Evolutionary conservation across 108 stramenopile species (phyloP), one percentile per base, ranked within the genome.

Genomic region (Nannochloropsis gaditana): DNA sequence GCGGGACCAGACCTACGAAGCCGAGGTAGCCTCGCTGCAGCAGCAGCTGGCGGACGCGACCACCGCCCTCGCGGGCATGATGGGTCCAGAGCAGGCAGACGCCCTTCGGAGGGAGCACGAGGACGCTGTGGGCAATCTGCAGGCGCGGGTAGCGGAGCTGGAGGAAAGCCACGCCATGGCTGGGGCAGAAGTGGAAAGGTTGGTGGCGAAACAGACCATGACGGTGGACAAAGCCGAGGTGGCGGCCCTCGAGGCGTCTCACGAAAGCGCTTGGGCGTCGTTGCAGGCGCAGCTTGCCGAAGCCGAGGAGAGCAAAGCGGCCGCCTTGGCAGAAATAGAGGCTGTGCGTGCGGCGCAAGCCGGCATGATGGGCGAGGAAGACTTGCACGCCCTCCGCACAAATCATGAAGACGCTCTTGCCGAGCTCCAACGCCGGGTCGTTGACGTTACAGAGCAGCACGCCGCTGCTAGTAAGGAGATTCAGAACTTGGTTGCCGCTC

Each of bases 101-200:
- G 80, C 45, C 17, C 81, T 82, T 5, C 11, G 47, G 11, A 47
- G 42, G 17, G 47, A 50, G 45, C 82, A 47, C 2, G 82, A 82
- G 42, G 9, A 42, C 17, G 82, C 45, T 15, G 42, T 86, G 2
- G 47, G 45, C 47, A 50, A 21, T 17, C 45, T 83, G 50, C 44
- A 86, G 73, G 79, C 9, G 21, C 86, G 79, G 2, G 86, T 86
- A 6, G 83, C 82, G 31, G 86, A 83, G 41, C 44, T 86, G 15
- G 83, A 83, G 79, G 86, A 44, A 41, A 44, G 83, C 17, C 50
- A 83, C 15, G 59, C 44, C 83, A 79, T 10, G 79, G 86, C 86
- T 0, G 43, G 9, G 44, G 79, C n/a, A 6, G 42, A 86, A 44
- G 45, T 47, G 45, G 82, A 82, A 11, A 45, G 43, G 5, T 21